Evolutionary conservation across 2,329 filamentous ascomycete genomes (phyloP).

Genomic region (Pseudogymnoascus sp.): DNA sequence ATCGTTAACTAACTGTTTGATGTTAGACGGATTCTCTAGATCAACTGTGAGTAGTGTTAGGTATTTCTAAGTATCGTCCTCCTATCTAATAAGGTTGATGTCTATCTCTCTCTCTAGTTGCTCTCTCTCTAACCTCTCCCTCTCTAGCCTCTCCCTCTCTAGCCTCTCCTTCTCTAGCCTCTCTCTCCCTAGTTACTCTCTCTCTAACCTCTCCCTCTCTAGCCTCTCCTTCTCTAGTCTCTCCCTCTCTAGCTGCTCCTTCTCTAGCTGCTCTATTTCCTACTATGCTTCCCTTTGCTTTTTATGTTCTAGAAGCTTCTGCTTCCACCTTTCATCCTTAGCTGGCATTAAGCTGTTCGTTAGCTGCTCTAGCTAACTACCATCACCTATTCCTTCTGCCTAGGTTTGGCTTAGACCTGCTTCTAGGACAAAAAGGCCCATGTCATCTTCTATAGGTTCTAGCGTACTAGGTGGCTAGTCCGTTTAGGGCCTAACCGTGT

Average conservation of each 20-base stretch:
- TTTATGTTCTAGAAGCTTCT: neutral
- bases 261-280: too few relatives aligned
- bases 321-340: neutral
- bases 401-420: neutral
- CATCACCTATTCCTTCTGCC: neutral
- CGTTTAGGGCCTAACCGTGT: neutral
- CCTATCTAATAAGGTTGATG: neutral
- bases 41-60: neutral
- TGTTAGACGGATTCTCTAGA: neutral
- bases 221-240: too few relatives aligned
- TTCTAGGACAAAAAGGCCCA: neutral
- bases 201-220: neutral
- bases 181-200: slow-evolving; percentile 41
- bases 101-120: slow-evolving; percentile 7
- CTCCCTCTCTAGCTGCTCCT: neutral
- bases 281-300: neutral
- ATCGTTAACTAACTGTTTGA: neutral
- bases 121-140: neutral
- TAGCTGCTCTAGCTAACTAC: neutral
- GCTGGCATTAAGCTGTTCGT: neutral
- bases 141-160: too few relatives aligned
- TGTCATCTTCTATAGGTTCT: neutral
- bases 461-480: neutral
- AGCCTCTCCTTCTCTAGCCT: too few relatives aligned
- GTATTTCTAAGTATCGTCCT: neutral